Conservation (phyloP, 306 rosid genomes). For the Arachis stenosperma region DNA sequence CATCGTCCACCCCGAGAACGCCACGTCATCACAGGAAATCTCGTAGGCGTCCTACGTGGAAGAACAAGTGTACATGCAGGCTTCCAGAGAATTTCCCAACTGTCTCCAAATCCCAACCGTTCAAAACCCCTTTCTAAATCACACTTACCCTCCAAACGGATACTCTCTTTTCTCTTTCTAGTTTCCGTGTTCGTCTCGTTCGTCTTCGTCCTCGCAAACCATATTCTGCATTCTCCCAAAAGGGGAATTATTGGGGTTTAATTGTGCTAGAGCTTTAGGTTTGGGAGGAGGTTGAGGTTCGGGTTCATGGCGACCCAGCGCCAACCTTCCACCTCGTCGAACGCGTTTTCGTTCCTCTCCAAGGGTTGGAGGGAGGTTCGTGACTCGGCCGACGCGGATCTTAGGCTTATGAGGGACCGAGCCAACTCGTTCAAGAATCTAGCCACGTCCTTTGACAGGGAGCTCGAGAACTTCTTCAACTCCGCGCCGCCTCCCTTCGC, state of each 20-base stretch:
- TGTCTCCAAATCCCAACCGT: conserved; percentile 37
- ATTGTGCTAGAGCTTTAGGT: not conserved
- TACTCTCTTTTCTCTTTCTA: not conserved
- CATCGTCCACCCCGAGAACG: conserved; percentile 14
- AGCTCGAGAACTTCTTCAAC: conserved; percentile 81
- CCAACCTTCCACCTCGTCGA: conserved; percentile 57
- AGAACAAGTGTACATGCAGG: conserved; percentile 13
- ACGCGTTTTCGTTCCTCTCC: conserved; percentile 81
- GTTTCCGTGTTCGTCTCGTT: too few species aligned
- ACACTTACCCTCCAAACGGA: not conserved
- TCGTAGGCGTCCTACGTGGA: conserved; percentile 49
- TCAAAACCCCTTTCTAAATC: not conserved
- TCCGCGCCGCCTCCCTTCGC: conserved; percentile 60
- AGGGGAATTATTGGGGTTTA: not conserved
- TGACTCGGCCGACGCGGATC: conserved; percentile 95
- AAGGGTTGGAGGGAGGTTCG: conserved; percentile 96
- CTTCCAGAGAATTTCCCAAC: conserved; percentile 39
- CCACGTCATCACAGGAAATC: conserved; percentile 38
- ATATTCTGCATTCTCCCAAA: not conserved
- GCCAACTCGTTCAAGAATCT: conserved; percentile 90
- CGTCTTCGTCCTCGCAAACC: not conserved
- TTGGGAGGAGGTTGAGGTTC: conserved; percentile 13
- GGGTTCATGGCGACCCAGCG: conserved; percentile 56
- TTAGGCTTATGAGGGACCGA: conserved; percentile 78
- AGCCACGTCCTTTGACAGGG: conserved; percentile 90